phyloP scores from a whole-genome alignment of 139 green algal genomes.

The Chlamydomonas sp. region DNA sequence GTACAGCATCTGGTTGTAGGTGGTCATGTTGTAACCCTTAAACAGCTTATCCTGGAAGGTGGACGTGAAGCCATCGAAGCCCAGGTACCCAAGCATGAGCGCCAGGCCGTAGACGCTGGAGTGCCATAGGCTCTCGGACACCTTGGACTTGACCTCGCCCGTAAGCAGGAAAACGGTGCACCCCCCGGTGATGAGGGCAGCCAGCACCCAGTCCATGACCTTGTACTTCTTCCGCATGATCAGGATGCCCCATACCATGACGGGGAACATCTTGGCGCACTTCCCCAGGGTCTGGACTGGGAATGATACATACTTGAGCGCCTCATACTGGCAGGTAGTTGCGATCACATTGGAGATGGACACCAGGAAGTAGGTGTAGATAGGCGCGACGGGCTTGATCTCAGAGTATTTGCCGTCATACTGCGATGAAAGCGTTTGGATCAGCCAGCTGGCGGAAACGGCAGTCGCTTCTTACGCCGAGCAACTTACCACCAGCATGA shows the following conservation, averaged over 20 bases:
- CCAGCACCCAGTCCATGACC: constrained; percentile 82
- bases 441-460: neutral
- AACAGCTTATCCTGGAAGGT: constrained; percentile 97
- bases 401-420: constrained; percentile 55
- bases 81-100: constrained; percentile 96
- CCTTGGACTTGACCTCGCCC: constrained; percentile 60
- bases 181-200: constrained; percentile 82
- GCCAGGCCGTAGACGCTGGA: constrained; percentile 72
- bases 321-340: constrained; percentile 98
- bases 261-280: constrained; percentile 95
- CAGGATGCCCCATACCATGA: constrained; percentile 97
- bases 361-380: constrained; percentile 83
- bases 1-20: constrained; percentile 93
- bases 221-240: constrained; percentile 92
- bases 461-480: neutral
- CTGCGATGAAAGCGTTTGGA: constrained; percentile 18
- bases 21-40: constrained; percentile 95
- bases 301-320: constrained; percentile 97
- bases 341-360: constrained; percentile 95
- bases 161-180: constrained; percentile 89
- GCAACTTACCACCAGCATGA: constrained; percentile 49
- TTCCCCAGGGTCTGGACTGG: constrained; percentile 96
- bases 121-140: constrained; percentile 38
- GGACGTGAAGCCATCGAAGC: constrained; percentile 97
- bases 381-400: constrained; percentile 75